Evolutionary conservation across 495 filamentous ascomycete species (phyloP).

Genomic region (Friedmanniomyces endolithicus): DNA sequence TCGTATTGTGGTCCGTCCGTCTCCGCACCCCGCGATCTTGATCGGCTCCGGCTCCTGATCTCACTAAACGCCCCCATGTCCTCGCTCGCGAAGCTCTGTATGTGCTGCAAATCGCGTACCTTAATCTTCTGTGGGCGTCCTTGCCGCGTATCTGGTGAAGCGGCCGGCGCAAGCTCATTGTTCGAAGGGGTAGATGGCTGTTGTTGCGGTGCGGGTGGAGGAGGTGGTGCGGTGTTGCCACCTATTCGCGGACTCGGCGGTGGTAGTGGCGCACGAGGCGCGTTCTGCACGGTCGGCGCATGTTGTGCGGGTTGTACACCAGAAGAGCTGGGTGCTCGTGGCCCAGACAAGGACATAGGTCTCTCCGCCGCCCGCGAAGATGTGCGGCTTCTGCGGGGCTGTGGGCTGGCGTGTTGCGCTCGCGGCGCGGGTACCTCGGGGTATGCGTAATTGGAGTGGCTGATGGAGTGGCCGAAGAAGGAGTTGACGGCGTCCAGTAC

Average conservation of each 20-base stretch:
- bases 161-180: neutral
- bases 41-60: constrained; percentile 26
- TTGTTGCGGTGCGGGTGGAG: neutral
- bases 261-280: constrained; percentile 4
- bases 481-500: constrained; percentile 37
- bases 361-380: constrained; percentile 12
- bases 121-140: constrained; percentile 54
- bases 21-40: constrained; percentile 32
- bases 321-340: constrained; percentile 20
- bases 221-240: neutral
- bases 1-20: constrained; percentile 59
- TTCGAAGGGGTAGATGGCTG: neutral
- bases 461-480: constrained; percentile 27
- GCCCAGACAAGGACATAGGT: constrained; percentile 16
- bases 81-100: constrained; percentile 78
- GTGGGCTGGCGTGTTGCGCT: constrained; percentile 3
- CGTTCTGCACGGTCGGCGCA: neutral
- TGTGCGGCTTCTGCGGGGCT: constrained; percentile 6
- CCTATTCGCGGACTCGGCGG: neutral
- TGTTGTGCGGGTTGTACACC: constrained; percentile 7
- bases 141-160: neutral
- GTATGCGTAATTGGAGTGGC: constrained; percentile 15
- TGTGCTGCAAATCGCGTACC: constrained; percentile 75
- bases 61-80: constrained; percentile 36
- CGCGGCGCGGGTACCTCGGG: constrained; percentile 8